A percentile compares a stretch with the other conserved stretches of the same genome.
Evolutionary conservation across 1,284 basidiomycete species (phyloP).

Genomic region (Golubevia pallescens): DNA sequence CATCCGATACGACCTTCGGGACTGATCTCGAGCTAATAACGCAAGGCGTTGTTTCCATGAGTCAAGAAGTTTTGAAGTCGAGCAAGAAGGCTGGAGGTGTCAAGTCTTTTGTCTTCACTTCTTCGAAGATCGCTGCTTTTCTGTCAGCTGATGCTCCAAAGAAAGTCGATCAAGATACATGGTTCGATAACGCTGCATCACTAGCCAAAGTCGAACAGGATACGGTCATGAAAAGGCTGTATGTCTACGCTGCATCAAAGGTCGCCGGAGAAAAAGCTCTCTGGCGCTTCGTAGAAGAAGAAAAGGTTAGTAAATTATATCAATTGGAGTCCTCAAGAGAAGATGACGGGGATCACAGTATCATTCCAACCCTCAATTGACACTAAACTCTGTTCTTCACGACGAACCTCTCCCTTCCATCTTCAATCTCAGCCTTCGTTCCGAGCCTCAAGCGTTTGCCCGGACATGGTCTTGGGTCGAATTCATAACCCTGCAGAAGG

Average conservation of each 20-base stretch:
- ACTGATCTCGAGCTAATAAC: background rate
- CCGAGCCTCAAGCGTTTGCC: too few species aligned
- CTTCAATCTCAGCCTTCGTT: too few species aligned
- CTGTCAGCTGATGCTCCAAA: background rate
- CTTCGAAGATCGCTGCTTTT: background rate
- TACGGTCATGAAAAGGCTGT: background rate
- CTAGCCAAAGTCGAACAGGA: background rate
- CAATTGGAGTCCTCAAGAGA: too few species aligned
- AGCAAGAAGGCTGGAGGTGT: background rate
- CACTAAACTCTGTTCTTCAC: too few species aligned
- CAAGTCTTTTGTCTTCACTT: background rate
- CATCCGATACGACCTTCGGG: background rate
- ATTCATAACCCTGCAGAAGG: background rate
- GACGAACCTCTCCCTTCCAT: too few species aligned
- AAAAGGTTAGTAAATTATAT: background rate
- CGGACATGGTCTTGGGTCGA: background rate
- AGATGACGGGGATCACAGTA: too few species aligned
- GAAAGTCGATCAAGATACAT: background rate
- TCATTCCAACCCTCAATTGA: too few species aligned
- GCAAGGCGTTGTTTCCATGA: background rate
- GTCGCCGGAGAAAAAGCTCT: background rate
- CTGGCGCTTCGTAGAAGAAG: background rate
- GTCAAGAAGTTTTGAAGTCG: background rate
- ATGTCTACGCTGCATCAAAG: background rate
- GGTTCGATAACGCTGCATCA: background rate